Conservation (phyloP, 2,329 filamentous ascomycete genomes). For the Alternaria brassicae region DNA sequence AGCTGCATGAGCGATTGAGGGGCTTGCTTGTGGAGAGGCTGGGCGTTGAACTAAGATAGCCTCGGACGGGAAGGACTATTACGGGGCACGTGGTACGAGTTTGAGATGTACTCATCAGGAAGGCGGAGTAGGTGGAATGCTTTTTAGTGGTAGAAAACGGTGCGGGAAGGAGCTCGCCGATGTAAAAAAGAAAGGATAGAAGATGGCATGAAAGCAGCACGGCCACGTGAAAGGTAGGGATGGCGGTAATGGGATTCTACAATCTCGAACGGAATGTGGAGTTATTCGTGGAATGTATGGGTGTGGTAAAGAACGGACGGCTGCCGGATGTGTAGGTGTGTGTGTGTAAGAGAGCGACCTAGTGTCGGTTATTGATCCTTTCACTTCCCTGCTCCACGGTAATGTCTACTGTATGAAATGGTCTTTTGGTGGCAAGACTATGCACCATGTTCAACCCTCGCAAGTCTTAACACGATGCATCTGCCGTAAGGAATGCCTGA, state of each 20-base stretch:
- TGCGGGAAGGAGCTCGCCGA: not conserved
- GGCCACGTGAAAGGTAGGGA: not conserved
- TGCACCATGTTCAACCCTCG: not conserved
- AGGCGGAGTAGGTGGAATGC: not conserved
- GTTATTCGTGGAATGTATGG: not conserved
- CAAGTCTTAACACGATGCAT: not conserved
- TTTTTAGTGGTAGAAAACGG: conserved; percentile 2
- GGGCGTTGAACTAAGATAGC: conserved; percentile 77
- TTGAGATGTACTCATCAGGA: not conserved
- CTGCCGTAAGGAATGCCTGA: not conserved
- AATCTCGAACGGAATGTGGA: not conserved
- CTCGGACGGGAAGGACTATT: not conserved
- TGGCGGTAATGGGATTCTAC: not conserved
- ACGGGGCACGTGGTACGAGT: not conserved
- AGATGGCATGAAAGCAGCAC: not conserved
- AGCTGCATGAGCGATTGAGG: conserved; percentile 73
- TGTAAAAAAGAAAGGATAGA: not conserved
- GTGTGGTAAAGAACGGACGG: not conserved
- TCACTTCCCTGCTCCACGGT: not conserved
- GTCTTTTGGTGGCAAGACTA: not conserved
- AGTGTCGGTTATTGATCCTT: conserved; percentile 1
- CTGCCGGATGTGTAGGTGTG: not conserved
- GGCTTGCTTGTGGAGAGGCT: conserved; percentile 71
- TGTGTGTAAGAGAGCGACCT: not conserved
- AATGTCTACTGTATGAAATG: not conserved